Evolutionary conservation across 2,329 filamentous ascomycete genomes (phyloP).

Genomic region (Escovopsis sp.): DNA sequence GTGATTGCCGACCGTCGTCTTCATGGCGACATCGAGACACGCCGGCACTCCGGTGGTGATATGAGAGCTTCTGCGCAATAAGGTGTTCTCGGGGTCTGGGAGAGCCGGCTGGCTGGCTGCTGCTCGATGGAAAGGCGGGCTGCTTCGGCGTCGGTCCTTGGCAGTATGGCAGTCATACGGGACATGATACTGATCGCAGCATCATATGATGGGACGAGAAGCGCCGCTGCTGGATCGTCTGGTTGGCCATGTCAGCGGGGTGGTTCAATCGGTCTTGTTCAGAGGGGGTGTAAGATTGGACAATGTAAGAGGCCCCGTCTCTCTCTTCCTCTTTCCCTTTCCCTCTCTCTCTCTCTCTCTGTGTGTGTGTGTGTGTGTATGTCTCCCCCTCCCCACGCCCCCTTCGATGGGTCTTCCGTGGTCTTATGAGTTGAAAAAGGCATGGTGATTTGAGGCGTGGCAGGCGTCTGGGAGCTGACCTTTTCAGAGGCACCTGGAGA

Average conservation of each 20-base stretch:
- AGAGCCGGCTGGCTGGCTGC: not conserved
- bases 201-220: slow-evolving; percentile 5
- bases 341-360: not conserved
- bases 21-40: slow-evolving; percentile 13
- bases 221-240: slow-evolving; percentile 1
- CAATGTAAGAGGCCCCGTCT: too few relatives aligned
- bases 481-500: too few relatives aligned
- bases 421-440: too few relatives aligned
- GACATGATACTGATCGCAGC: slow-evolving; percentile 11
- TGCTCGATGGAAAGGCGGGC: not conserved
- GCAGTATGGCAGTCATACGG: slow-evolving; percentile 11
- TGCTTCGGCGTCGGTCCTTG: slow-evolving; percentile 11
- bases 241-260: slow-evolving; percentile 3
- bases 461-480: not conserved
- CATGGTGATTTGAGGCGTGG: slow-evolving; percentile 1
- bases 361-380: not conserved
- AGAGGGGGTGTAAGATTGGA: too few relatives aligned
- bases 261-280: not conserved
- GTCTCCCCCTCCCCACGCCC: too few relatives aligned
- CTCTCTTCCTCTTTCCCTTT: too few relatives aligned
- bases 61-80: slow-evolving; percentile 3
- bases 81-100: slow-evolving; percentile 4
- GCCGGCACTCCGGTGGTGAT: slow-evolving; percentile 5
- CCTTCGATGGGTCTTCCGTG: too few relatives aligned
- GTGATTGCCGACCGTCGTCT: slow-evolving; percentile 10